phyloP scores from a whole-genome alignment of 2,329 filamentous ascomycete species.

The Xylaria sp. region DNA sequence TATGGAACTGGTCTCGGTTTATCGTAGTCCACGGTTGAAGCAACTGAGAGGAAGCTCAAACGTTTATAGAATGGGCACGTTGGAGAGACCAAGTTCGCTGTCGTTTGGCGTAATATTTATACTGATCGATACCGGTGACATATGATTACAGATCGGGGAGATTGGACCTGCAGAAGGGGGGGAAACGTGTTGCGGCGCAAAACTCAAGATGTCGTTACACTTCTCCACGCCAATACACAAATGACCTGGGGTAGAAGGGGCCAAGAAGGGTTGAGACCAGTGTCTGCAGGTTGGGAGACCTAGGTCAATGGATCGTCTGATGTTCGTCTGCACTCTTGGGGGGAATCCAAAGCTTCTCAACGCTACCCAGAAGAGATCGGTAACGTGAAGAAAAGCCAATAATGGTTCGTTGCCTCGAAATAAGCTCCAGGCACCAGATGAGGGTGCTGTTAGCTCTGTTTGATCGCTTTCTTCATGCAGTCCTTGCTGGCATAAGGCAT shows the following conservation, averaged over 20 bases:
- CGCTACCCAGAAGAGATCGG: background rate
- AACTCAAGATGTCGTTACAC: background rate
- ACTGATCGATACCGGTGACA: background rate
- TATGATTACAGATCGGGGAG: conserved; percentile 1
- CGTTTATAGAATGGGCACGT: background rate
- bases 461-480: conserved; percentile 6
- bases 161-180: background rate
- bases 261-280: background rate
- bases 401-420: background rate
- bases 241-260: background rate
- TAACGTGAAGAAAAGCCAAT: background rate
- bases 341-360: conserved; percentile 7
- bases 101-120: background rate
- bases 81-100: background rate
- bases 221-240: background rate
- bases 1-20: background rate
- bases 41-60: background rate
- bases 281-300: background rate
- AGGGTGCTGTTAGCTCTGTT: background rate
- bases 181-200: background rate
- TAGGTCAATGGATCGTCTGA: conserved; percentile 2
- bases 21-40: background rate
- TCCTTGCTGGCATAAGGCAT: conserved; percentile 12
- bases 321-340: conserved; percentile 1
- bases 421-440: background rate